Base-by-base conservation (phyloP, 805 yeast genomes). In the Priceomyces medius region DNA sequence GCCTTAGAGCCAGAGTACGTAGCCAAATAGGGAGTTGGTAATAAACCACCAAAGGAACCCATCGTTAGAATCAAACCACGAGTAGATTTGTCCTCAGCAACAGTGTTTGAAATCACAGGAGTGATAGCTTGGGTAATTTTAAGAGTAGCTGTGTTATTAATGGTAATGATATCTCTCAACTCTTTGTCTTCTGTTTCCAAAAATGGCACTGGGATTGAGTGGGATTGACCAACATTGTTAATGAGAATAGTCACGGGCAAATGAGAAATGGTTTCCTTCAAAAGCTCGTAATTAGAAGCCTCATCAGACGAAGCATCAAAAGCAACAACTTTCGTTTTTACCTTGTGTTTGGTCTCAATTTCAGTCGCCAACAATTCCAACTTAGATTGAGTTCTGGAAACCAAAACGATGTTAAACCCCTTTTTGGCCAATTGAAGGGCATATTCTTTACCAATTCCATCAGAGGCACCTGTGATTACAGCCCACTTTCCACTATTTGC, bases 1-100 rank as follows among this genome's bases (percentile, higher is more conserved):
- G 96, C 88, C 71, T 93, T 93, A 35, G 97, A 88, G 18, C 99
- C 99, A 14, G 97, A 85, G 70, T 93, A 93, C 8, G 90, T 85
- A 14, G 98, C 96, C 53, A 93, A 76, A 52, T 81, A 75, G 17
- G 99, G 98, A 9, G 96, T 83, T 42, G 99, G 98, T 35, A 88
- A 73, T 51, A 90, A 74, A 3, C 98, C 99, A 40, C 96, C 96
- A 59, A 93, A 91, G 3, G 98, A 91, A 34, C 98, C 97, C 97
- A 93, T 88, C 21, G 93, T 89, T 53, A 93, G 72, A 45, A 93
- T 79, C 55, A 93, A 76, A 29, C 96, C 96, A 47, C 79, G 76
- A n/a, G 63, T 49, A 20, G 63, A 59, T 43, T 71, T 68, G 28
- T 68, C 55, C 18, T 59, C 52, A 31, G 68, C 65, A 19, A 79